Base-by-base conservation (phyloP, 2,329 filamentous ascomycete species). In the Mycogone perniciosa region DNA sequence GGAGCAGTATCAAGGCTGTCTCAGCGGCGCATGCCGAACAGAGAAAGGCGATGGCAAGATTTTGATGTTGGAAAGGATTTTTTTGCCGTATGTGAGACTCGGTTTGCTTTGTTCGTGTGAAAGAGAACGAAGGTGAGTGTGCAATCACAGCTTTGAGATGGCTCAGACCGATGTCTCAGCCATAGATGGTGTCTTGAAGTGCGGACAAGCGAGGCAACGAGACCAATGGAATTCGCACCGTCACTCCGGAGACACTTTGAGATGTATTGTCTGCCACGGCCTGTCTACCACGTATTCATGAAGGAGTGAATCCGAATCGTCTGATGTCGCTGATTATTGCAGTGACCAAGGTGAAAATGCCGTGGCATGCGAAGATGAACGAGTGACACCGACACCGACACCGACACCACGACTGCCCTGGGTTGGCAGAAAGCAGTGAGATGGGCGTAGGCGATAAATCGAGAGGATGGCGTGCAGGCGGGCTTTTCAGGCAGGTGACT, bases 21-120 rank as follows among this genome's bases (percentile, higher is more conserved):
- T 51, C 44, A 51, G 39, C 44, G 30, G 40, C 34, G 26, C 52
- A 51, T 54, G 40, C 48, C 52, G 44, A 46, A 31, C 48, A 45
- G 13, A 31, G 42, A 31, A 11, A 7, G 20, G 33, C 39, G 42
- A 50, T 39, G 30, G 20, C 29, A 39, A 45, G 42, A 40, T 39
- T 9, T 7, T 45, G 42, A 35, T 30, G 35, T 31, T 50, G 35
- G 35, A 29, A 29, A 30, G 29, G 35, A 30, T 30, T 31, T 29
- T 29, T 13, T 29, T 8, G 40, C 33, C 42, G 37, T 26, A 30
- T 13, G 42, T 39, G 11, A 39, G 31, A 37, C 29, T n/a, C 30
- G 30, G 30, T 33, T 51, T 38, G 33, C 37, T 37, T 35, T 35
- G 33, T 35, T 35, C 33, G 33, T 11, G 20, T 20, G 20, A 20